Evolutionary conservation across 352 stramenopile genomes (phyloP).

Genomic region (Globisporangium cystogenes): DNA sequence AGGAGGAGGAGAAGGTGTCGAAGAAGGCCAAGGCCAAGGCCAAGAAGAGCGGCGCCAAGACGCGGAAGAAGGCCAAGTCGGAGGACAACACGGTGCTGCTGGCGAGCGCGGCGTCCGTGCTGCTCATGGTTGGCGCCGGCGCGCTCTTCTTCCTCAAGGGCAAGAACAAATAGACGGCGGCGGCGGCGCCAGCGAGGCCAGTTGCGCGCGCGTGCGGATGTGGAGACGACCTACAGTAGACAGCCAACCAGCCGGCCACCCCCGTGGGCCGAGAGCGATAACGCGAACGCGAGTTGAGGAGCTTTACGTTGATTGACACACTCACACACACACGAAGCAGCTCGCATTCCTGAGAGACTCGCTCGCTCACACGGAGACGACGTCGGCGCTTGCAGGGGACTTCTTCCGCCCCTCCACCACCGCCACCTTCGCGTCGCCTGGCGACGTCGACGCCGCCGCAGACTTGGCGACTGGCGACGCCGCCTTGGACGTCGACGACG

Average conservation of each 20-base stretch:
- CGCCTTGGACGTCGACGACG: constrained; percentile 16
- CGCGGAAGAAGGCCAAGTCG: constrained; percentile 14
- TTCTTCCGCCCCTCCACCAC: too few species aligned
- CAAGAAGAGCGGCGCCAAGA: constrained; percentile 33
- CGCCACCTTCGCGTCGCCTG: too few species aligned
- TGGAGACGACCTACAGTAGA: too few species aligned
- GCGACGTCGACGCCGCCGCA: too few species aligned
- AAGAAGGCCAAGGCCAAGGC: constrained; percentile 34
- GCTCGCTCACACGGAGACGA: too few species aligned
- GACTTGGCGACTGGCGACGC: constrained; percentile 3
- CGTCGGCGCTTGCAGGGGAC: background rate
- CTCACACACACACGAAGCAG: too few species aligned
- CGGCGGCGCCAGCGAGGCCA: background rate
- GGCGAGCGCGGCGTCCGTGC: constrained; percentile 26
- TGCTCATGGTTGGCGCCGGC: constrained; percentile 43
- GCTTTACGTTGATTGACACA: too few species aligned
- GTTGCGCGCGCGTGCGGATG: background rate
- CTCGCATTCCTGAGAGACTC: too few species aligned
- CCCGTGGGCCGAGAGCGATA: too few species aligned
- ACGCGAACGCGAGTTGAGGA: too few species aligned
- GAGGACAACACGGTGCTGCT: constrained; percentile 22
- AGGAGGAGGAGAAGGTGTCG: constrained; percentile 41
- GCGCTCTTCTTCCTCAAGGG: constrained; percentile 56
- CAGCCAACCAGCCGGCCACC: too few species aligned
- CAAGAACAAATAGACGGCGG: constrained; percentile 35